Evolutionary conservation across 176 grass and related monocot species (phyloP), one percentile per base, ranked within the genome.

Genomic region (Triticum urartu): DNA sequence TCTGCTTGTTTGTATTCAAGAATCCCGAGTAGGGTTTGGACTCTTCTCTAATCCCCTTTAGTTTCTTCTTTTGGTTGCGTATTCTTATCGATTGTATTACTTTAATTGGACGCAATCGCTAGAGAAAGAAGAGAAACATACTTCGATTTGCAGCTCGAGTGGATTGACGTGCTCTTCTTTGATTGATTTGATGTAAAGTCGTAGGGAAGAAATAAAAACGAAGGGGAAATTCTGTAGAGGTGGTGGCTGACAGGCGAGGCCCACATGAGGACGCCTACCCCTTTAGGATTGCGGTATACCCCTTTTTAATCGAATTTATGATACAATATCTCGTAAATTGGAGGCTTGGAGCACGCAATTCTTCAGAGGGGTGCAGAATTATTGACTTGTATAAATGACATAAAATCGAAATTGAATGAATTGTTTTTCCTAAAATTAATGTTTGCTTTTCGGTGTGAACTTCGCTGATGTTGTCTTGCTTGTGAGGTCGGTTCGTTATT

Each of bases 361-460:
- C 21, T 75, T 68, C 12, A 25, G 61, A 28, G 26, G 33, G 50
- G 18, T 38, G 50, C 11, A 68, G 21, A 25, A 62, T 1, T 1
- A 52, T 80, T 87, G 85, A 80, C 85, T 48, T 74, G 79, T 74
- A 42, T 5, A 83, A 65, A 70, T 43, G 25, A 58, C 72, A 64
- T 59, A 59, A 21, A 59, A 8, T 52, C 25, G 65, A 10, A 71
- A 3, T 2, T 79, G 11, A 84, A 36, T 28, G 26, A 39, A 66
- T 52, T 9, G 0, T 6, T 64, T 64, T 38, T 58, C 56, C 56
- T 21, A 3, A 59, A 59, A 59, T 59, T 8, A 59, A 59, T 34
- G 5, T 75, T 91, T 77, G 15, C 25, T 73, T 68, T 36, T 56
- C 0, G 12, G 9, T 47, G 45, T 12, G 52, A 80, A 14, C 26